Evolutionary conservation across 176 grass and related monocot species (phyloP), one percentile per base, ranked within the genome.

Genomic region (Bolboschoenus planiculmis): DNA sequence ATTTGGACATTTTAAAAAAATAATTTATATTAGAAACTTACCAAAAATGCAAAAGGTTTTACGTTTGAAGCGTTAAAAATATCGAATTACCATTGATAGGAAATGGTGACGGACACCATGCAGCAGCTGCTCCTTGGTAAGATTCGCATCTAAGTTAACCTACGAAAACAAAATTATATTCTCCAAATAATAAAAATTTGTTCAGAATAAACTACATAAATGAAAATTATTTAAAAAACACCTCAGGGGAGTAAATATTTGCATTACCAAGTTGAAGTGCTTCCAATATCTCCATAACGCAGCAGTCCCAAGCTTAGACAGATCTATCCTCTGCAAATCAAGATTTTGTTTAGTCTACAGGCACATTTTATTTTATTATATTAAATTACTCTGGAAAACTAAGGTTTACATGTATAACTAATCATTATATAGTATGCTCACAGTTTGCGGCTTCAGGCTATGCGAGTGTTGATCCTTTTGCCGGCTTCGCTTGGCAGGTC

Each of bases 241-340:
- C 11, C 67, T 72, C 16, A 2, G 23, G 27, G 13, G 42, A 84
- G 47, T 80, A 79, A 27, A 26, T 63, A 29, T 68, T 13, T 66
- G 30, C 29, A 79, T 63, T 89, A 89, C 87, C 61, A 89, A 84
- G 79, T 89, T 89, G 66, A 89, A 89, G 77, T 89, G 87, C 83
- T 80, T 81, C 87, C 87, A 89, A 77, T 89, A 89, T 89, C 83
- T 89, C 87, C 83, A 82, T 43, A 89, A 83, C 61, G 87, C 84
- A 27, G 83, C 53, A 1, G 87, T 89, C 83, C 83, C 87, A 6
- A 89, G 83, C 70, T 89, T 89, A n/a, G 87, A 70, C 66, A 89
- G 80, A 73, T 89, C 84, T 39, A 89, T 64, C 48, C 83, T 85
- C 87, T 89, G 87, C 62, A 74, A 79, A 30, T 58, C 5, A 74